phyloP scores from a whole-genome alignment of 371 early-diverging fungal genomes.

The Mycotypha africana region DNA sequence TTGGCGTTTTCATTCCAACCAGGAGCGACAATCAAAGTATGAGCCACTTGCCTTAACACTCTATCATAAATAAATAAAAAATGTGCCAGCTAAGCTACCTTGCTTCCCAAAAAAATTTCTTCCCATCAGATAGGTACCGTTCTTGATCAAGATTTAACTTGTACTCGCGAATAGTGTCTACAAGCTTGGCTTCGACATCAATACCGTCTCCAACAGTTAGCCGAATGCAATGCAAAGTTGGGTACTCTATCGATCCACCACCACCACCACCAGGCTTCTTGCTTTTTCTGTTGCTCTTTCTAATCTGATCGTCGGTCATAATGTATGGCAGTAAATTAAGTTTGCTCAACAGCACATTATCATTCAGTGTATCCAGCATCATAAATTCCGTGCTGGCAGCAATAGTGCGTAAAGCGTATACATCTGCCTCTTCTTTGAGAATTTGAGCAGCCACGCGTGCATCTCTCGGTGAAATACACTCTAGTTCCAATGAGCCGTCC shows the following conservation, averaged over 20 bases:
- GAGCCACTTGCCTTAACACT: conserved; percentile 57
- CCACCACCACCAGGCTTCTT: too few relatives aligned
- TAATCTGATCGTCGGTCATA: conserved; percentile 21
- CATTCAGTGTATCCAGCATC: conserved; percentile 61
- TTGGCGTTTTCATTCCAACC: too few relatives aligned
- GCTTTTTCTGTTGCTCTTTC: conserved; percentile 3
- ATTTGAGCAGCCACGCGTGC: conserved; percentile 26
- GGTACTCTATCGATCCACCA: too few relatives aligned
- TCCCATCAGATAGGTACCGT: conserved; percentile 19
- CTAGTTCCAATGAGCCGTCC: conserved; percentile 42
- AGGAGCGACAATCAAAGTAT: too few relatives aligned
- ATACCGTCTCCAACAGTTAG: conserved; percentile 39
- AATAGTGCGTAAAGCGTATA: conserved; percentile 61
- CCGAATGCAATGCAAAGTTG: conserved; percentile 17
- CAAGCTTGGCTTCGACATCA: conserved; percentile 35
- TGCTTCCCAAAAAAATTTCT: too few relatives aligned
- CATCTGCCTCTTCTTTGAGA: conserved; percentile 8
- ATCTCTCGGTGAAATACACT: conserved; percentile 45
- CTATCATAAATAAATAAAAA: conserved; percentile 6
- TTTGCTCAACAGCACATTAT: conserved; percentile 26
- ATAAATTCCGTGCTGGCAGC: conserved; percentile 69
- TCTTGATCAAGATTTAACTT: conserved; percentile 64
- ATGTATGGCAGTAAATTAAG: conserved; percentile 47
- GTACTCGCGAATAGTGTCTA: conserved; percentile 33
- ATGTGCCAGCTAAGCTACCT: too few relatives aligned